Base-by-base conservation (phyloP, 176 grass and related monocot species). In the Metroxylon sagu region DNA sequence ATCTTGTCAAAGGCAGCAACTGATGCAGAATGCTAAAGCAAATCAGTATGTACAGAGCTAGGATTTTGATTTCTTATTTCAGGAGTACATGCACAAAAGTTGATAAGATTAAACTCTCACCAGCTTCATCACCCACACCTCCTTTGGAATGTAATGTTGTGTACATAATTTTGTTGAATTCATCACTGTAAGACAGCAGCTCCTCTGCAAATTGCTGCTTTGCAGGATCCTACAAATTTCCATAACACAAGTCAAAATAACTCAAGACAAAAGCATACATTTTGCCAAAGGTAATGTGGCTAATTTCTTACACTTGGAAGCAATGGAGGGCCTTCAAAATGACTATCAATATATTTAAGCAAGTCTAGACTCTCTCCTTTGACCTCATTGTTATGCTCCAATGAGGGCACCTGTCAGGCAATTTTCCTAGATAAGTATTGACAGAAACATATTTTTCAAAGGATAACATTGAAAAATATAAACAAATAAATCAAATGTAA, bases 361-460 rank as follows among this genome's bases (percentile, higher is more conserved):
- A 95, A 48, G 66, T 89, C 76, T 49, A 95, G 19, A 55, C 89
- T 95, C 70, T 95, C 85, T 61, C 85, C 89, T 55, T 54, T 56
- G 7, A 95, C 60, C 71, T 85, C 66, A 58, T 82, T 81, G 16
- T 78, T 68, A 61, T 89, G 82, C 70, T 95, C 85, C 54, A 95
- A 35, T 23, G 89, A 77, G 72, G 89, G 89, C 16, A 95, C 85
- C 89, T 95, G 29, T 60, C 5, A 0, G 54, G 48, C 18, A 64
- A 68, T 14, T 43, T 43, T 43, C 8, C 35, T 2, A 43, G 8
- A 43, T 43, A 43, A 43, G 35, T 43, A 12, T 12, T 43, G 35
- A 14, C 35, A 12, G 35, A 43, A 14, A 12, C 8, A 43, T 14
- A 43, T 43, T 14, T 14, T 43, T 43, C 2, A 0, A 43, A 43